Evolutionary conservation across 768 basidiomycete genomes (phyloP).

Genomic region (Lactarius sp.): DNA sequence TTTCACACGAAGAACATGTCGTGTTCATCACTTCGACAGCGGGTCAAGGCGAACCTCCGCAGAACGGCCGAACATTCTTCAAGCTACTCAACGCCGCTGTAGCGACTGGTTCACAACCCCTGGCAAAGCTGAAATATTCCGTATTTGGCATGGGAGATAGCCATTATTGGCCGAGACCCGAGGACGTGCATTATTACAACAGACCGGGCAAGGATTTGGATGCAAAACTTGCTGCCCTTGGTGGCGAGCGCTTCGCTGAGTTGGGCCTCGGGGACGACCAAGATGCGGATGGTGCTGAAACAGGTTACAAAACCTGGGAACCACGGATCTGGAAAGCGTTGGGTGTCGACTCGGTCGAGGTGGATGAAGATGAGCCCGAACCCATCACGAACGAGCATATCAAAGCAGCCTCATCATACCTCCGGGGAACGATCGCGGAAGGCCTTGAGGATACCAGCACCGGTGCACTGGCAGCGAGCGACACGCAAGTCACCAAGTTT

Average conservation of each 20-base stretch:
- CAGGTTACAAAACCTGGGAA: conserved; percentile 96
- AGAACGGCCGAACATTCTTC: conserved; percentile 89
- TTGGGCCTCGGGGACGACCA: conserved; percentile 95
- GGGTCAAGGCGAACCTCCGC: conserved; percentile 98
- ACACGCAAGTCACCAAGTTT: conserved; percentile 97
- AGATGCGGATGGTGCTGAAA: conserved; percentile 92
- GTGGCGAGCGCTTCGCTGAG: conserved; percentile 66
- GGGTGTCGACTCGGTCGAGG: conserved; percentile 84
- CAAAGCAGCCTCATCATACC: conserved; percentile 91
- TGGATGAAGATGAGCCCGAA: conserved; percentile 95
- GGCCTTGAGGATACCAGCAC: conserved; percentile 83
- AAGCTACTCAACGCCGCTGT: conserved; percentile 73
- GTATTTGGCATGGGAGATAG: conserved; percentile 98
- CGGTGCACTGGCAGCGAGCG: conserved; percentile 83
- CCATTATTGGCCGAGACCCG: conserved; percentile 97
- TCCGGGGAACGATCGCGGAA: conserved; percentile 93
- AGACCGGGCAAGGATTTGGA: conserved; percentile 92
- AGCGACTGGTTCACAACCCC: conserved; percentile 52
- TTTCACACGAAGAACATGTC: conserved; percentile 62
- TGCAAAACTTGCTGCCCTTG: conserved; percentile 69
- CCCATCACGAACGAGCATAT: conserved; percentile 99
- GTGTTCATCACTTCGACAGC: conserved; percentile 88
- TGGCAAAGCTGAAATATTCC: conserved; percentile 64
- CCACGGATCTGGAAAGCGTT: conserved; percentile 88
- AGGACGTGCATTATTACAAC: conserved; percentile 97